phyloP scores from a whole-genome alignment of 495 filamentous ascomycete species.

The Corynascus novoguineensis region DNA sequence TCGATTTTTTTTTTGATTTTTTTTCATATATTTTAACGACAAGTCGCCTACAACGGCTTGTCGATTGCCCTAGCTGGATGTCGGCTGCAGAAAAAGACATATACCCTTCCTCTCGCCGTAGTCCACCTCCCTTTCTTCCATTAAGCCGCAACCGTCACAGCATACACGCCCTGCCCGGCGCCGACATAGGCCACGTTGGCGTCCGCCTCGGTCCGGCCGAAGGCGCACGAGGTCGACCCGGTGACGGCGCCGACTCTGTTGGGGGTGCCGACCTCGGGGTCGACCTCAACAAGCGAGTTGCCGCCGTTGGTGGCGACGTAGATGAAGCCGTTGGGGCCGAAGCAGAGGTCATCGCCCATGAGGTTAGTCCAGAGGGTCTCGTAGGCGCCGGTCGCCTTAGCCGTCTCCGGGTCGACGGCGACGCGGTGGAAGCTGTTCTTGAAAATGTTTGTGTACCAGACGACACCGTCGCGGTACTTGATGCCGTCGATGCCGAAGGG shows the following conservation, averaged over 20 bases:
- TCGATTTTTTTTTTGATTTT: too few relatives aligned
- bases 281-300: conserved; percentile 38
- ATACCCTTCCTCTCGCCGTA: not conserved
- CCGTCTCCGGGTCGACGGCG: conserved; percentile 34
- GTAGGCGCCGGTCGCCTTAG: conserved; percentile 30
- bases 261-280: conserved; percentile 29
- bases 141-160: conserved; percentile 26
- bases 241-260: conserved; percentile 28
- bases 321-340: conserved; percentile 37
- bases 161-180: conserved; percentile 29
- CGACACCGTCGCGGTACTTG: conserved; percentile 28
- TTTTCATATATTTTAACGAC: too few relatives aligned
- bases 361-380: conserved; percentile 38
- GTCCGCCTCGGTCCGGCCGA: conserved; percentile 38
- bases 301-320: conserved; percentile 38
- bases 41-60: too few relatives aligned
- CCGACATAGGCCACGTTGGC: conserved; percentile 36
- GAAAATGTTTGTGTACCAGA: conserved; percentile 45
- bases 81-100: too few relatives aligned
- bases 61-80: too few relatives aligned
- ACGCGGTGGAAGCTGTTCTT: conserved; percentile 40
- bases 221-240: conserved; percentile 34
- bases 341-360: conserved; percentile 39
- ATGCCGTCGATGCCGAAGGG: conserved; percentile 36
- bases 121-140: not conserved